Evolutionary conservation across 2,329 filamentous ascomycete genomes (phyloP).

Genomic region (Hymenoscyphus linearis): DNA sequence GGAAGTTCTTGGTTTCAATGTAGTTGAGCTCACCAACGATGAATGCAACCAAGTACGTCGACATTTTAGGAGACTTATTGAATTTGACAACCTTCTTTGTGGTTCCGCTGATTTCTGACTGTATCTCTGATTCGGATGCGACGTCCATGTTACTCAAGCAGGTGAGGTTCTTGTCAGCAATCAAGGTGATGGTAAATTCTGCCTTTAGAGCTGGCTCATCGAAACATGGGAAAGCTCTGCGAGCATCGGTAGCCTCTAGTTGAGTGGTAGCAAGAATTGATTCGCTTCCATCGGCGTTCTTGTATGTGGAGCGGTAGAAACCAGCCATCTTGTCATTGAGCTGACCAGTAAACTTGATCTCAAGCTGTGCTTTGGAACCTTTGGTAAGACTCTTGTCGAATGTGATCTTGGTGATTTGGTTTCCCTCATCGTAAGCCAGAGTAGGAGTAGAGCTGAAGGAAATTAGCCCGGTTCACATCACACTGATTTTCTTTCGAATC

Average conservation of each 20-base stretch:
- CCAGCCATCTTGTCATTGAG: conserved; percentile 96
- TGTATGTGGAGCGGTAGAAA: conserved; percentile 95
- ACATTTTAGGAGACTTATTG: conserved; percentile 90
- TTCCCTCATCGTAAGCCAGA: conserved; percentile 69
- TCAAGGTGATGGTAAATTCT: conserved; percentile 82
- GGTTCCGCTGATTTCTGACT: conserved; percentile 54
- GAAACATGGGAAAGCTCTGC: conserved; percentile 91
- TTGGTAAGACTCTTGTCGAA: conserved; percentile 69
- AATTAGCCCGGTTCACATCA: neutral
- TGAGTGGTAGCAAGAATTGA: conserved; percentile 86
- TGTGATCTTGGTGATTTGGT: conserved; percentile 75
- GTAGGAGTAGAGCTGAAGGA: conserved; percentile 54
- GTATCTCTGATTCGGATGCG: conserved; percentile 67
- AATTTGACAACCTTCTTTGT: conserved; percentile 85
- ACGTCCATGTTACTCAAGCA: conserved; percentile 98
- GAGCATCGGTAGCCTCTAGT: conserved; percentile 94
- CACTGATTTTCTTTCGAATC: neutral
- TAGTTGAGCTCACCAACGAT: conserved; percentile 92
- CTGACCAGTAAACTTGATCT: conserved; percentile 70
- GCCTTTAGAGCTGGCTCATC: conserved; percentile 94
- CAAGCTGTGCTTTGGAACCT: conserved; percentile 71
- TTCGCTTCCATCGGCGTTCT: conserved; percentile 70
- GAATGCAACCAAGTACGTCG: conserved; percentile 90
- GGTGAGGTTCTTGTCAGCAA: conserved; percentile 85
- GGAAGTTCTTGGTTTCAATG: conserved; percentile 87